A percentile compares a stretch with the other conserved stretches of the same genome.
Evolutionary conservation across 495 filamentous ascomycete species (phyloP).

Genomic region (Xylaria palmicola): DNA sequence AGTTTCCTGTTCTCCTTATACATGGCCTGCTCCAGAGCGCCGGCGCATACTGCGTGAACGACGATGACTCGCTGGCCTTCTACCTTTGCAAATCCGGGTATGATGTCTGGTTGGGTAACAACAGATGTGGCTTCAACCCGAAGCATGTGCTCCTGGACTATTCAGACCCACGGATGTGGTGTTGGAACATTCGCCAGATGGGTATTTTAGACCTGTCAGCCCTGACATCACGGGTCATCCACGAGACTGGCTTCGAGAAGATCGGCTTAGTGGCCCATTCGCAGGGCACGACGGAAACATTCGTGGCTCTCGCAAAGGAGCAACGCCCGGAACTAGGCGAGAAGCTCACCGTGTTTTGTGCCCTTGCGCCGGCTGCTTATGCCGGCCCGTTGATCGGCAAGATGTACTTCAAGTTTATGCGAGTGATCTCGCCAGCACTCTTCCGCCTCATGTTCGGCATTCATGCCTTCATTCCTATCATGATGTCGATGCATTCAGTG

Average conservation of each 20-base stretch:
- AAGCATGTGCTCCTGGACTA: slow-evolving; percentile 68
- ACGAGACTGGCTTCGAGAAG: slow-evolving; percentile 80
- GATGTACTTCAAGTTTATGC: slow-evolving; percentile 93
- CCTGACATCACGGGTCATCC: slow-evolving; percentile 77
- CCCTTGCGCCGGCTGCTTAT: slow-evolving; percentile 87
- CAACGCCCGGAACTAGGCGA: slow-evolving; percentile 86
- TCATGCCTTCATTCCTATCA: slow-evolving; percentile 91
- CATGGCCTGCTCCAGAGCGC: slow-evolving; percentile 86
- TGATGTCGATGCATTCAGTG: slow-evolving; percentile 77
- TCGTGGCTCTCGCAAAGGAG: slow-evolving; percentile 87
- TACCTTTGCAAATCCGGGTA: slow-evolving; percentile 90
- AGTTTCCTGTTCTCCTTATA: slow-evolving; percentile 86
- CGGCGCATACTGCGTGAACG: slow-evolving; percentile 87
- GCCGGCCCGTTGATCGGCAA: slow-evolving; percentile 83
- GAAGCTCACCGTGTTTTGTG: slow-evolving; percentile 88
- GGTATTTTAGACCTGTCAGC: slow-evolving; percentile 88
- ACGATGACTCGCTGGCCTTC: slow-evolving; percentile 88
- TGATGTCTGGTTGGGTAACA: slow-evolving; percentile 96
- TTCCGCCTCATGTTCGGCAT: slow-evolving; percentile 89
- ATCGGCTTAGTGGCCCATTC: slow-evolving; percentile 83
- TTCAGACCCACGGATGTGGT: slow-evolving; percentile 90
- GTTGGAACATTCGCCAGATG: slow-evolving; percentile 95
- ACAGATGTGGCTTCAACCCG: slow-evolving; percentile 83
- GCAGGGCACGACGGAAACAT: slow-evolving; percentile 88
- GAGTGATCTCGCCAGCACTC: slow-evolving; percentile 66